phyloP scores from a whole-genome alignment of 176 grass and related monocot species.

The Avena atlantica region DNA sequence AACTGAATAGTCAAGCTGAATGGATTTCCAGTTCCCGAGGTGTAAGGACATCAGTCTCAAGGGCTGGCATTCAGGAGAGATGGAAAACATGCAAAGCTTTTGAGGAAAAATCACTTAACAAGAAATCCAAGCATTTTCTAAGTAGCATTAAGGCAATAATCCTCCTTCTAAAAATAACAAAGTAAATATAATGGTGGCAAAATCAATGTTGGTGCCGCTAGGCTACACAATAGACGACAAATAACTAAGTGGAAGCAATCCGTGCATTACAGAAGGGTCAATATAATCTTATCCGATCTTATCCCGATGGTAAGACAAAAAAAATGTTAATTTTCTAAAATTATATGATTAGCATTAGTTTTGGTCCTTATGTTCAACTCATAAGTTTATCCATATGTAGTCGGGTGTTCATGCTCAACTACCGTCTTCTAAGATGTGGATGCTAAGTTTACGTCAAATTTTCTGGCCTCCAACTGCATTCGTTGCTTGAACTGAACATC shows the following conservation, averaged over 20 bases:
- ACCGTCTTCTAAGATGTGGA: constrained; percentile 8
- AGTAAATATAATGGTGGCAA: too few species aligned
- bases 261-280: constrained; percentile 61
- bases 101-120: too few species aligned
- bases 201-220: constrained; percentile 35
- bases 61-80: not conserved
- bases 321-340: constrained; percentile 1
- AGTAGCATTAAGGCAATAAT: too few species aligned
- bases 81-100: too few species aligned
- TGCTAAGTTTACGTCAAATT: constrained; percentile 5
- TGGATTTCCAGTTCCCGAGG: constrained; percentile 48
- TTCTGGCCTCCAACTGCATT: constrained; percentile 4
- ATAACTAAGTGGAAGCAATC: constrained; percentile 83
- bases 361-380: constrained; percentile 32
- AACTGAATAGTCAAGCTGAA: constrained; percentile 51
- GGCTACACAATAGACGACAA: constrained; percentile 68
- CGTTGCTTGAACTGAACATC: not conserved
- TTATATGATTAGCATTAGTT: constrained; percentile 25
- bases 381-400: constrained; percentile 13
- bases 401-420: not conserved
- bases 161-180: too few species aligned
- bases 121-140: too few species aligned
- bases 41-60: constrained; percentile 40
- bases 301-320: constrained; percentile 70
- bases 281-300: constrained; percentile 54